Evolutionary conservation across 805 yeast species (phyloP).

Genomic region (Ogataea minuta): DNA sequence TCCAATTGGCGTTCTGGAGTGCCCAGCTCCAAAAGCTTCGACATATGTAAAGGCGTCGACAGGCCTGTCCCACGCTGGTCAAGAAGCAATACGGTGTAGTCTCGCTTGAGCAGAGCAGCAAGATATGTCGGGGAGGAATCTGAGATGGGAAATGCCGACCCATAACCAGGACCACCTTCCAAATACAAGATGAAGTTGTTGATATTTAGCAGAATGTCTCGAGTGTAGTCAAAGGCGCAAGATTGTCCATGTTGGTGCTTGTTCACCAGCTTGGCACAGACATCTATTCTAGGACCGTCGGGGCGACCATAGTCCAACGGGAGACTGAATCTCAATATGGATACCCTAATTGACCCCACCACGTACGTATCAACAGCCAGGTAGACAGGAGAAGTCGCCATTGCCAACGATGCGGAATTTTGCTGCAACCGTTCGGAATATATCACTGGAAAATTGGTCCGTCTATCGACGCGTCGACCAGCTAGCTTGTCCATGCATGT

Average conservation of each 20-base stretch:
- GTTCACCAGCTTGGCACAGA: conserved; percentile 24
- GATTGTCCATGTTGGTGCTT: conserved; percentile 7
- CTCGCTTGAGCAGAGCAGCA: conserved; percentile 18
- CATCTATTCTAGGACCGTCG: conserved; percentile 11
- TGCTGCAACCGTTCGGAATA: neutral
- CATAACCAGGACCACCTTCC: conserved; percentile 59
- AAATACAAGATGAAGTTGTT: conserved; percentile 37
- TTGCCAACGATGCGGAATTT: neutral
- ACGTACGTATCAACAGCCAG: conserved; percentile 19
- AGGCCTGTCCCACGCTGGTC: conserved; percentile 67
- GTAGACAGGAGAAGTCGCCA: neutral
- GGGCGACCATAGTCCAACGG: conserved; percentile 28
- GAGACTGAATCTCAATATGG: conserved; percentile 22
- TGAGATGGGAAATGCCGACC: conserved; percentile 30
- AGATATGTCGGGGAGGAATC: conserved; percentile 17
- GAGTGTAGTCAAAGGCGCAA: conserved; percentile 6
- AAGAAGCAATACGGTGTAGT: conserved; percentile 35
- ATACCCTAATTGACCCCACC: conserved; percentile 21
- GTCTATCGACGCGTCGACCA: conserved; percentile 3
- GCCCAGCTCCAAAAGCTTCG: conserved; percentile 19
- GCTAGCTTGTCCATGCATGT: conserved; percentile 3
- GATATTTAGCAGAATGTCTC: conserved; percentile 27
- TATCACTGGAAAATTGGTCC: conserved; percentile 5
- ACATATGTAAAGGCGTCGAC: conserved; percentile 44
- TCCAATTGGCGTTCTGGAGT: conserved; percentile 34